Evolutionary conservation across 305 asterid genomes (phyloP).

Genomic region (Fraxinus nigra): DNA sequence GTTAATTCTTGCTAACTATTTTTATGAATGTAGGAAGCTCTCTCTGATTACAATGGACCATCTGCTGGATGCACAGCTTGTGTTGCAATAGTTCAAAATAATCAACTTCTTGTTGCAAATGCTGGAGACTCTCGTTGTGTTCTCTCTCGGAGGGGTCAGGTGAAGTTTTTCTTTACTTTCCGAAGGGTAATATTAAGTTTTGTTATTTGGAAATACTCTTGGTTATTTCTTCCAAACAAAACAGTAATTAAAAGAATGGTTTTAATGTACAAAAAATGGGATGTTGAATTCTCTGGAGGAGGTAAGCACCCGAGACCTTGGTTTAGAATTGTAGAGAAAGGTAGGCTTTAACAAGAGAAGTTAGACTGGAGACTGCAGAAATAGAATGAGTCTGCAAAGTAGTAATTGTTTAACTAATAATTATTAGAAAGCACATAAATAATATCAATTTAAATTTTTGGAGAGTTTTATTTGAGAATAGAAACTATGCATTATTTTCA

Average conservation of each 20-base stretch:
- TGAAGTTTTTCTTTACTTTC: slow-evolving; percentile 28
- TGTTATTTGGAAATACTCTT: not conserved
- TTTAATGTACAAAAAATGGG: not conserved
- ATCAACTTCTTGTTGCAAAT: slow-evolving; percentile 78
- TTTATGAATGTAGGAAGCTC: slow-evolving; percentile 49
- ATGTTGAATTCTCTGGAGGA: not conserved
- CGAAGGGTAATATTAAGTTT: not conserved
- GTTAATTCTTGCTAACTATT: slow-evolving; percentile 19
- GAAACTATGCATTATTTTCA: not conserved
- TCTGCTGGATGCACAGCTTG: slow-evolving; percentile 94
- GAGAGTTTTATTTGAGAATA: not conserved
- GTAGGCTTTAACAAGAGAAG: not conserved
- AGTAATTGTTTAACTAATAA: not conserved
- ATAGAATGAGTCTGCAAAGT: not conserved
- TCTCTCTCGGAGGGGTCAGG: slow-evolving; percentile 80
- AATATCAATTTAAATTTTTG: not conserved
- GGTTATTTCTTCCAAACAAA: not conserved
- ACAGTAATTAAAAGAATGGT: not conserved
- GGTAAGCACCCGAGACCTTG: not conserved
- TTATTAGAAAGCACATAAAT: not conserved
- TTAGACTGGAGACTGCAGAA: not conserved
- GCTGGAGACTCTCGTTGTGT: slow-evolving; percentile 99
- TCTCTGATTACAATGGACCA: slow-evolving; percentile 62
- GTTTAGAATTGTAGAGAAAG: not conserved
- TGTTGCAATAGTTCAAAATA: slow-evolving; percentile 63